These are phyloP conservation scores for Podosphaera fusca DNA, from an alignment of 2,329 filamentous ascomycete species.

Conservation along the genomic window DNA sequence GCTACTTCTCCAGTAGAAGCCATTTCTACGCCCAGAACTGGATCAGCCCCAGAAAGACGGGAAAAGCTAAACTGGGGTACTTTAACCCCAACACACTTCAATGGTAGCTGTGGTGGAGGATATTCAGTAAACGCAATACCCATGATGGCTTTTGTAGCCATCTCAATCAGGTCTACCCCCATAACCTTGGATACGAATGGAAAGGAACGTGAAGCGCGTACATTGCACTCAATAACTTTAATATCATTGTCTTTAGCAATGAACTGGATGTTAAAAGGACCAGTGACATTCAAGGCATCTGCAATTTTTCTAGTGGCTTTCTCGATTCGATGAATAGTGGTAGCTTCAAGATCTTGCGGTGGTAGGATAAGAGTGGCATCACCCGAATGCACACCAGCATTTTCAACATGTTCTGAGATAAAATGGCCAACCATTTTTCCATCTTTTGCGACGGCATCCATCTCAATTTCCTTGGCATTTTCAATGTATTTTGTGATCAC, in stretches of 20 bases:
- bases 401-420: constrained; percentile 96
- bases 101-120: constrained; percentile 49
- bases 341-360: constrained; percentile 73
- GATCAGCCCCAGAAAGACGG: constrained; percentile 81
- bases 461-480: constrained; percentile 97
- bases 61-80: constrained; percentile 99
- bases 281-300: constrained; percentile 80
- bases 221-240: constrained; percentile 98
- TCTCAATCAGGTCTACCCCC: constrained; percentile 91
- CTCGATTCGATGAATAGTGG: constrained; percentile 77
- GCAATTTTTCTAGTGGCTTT: constrained; percentile 92
- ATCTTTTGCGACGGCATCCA: constrained; percentile 88
- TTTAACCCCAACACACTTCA: constrained; percentile 84
- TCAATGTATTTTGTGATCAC: constrained; percentile 99
- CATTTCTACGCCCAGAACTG: constrained; percentile 95
- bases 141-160: constrained; percentile 95
- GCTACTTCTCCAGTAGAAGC: constrained; percentile 96
- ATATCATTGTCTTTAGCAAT: constrained; percentile 99
- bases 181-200: constrained; percentile 98
- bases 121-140: constrained; percentile 63
- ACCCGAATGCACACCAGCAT: constrained; percentile 93
- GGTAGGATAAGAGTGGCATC: constrained; percentile 90
- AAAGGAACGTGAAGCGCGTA: constrained; percentile 85
- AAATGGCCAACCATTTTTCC: constrained; percentile 86
- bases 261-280: constrained; percentile 97